Evolutionary conservation across 1,284 basidiomycete species (phyloP).

Genomic region (Baeospora myosura): DNA sequence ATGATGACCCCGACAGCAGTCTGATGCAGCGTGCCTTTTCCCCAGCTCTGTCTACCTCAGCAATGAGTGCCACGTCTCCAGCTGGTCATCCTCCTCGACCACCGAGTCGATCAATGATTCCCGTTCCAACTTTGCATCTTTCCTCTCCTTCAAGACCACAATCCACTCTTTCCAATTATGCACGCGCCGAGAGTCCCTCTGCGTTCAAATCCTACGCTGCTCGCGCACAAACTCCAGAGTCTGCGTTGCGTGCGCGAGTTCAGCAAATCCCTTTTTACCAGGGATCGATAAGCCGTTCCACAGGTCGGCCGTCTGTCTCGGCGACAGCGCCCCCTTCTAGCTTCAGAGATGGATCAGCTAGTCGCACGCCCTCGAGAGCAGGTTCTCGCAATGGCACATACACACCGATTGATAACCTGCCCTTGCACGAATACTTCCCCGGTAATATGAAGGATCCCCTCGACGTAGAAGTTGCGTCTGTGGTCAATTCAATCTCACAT

Average conservation of each 20-base stretch:
- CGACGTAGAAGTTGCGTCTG: slow-evolving; percentile 67
- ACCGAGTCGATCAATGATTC: slow-evolving; percentile 76
- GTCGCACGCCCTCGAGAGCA: slow-evolving; percentile 57
- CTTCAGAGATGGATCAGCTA: slow-evolving; percentile 51
- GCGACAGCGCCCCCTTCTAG: slow-evolving; percentile 64
- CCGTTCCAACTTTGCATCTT: slow-evolving; percentile 64
- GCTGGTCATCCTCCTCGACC: slow-evolving; percentile 56
- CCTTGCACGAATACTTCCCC: slow-evolving; percentile 60
- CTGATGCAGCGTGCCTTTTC: slow-evolving; percentile 58
- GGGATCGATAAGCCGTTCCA: slow-evolving; percentile 26
- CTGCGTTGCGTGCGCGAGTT: slow-evolving; percentile 45
- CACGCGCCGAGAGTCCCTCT: slow-evolving; percentile 45
- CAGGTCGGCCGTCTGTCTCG: slow-evolving; percentile 32
- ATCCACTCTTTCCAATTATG: slow-evolving; percentile 63
- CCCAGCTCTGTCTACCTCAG: slow-evolving; percentile 43
- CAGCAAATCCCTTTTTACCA: slow-evolving; percentile 50
- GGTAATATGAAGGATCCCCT: slow-evolving; percentile 70
- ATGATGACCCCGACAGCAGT: slow-evolving; percentile 32
- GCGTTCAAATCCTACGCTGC: slow-evolving; percentile 39
- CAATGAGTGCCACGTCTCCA: slow-evolving; percentile 25
- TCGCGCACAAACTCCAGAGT: slow-evolving; percentile 65
- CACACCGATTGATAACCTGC: slow-evolving; percentile 50
- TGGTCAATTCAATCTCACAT: slow-evolving; percentile 73
- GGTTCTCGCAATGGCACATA: slow-evolving; percentile 54
- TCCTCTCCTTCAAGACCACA: slow-evolving; percentile 63